Evolutionary conservation across 2,329 filamentous ascomycete species (phyloP).

Genomic region (Diatrype stigma): DNA sequence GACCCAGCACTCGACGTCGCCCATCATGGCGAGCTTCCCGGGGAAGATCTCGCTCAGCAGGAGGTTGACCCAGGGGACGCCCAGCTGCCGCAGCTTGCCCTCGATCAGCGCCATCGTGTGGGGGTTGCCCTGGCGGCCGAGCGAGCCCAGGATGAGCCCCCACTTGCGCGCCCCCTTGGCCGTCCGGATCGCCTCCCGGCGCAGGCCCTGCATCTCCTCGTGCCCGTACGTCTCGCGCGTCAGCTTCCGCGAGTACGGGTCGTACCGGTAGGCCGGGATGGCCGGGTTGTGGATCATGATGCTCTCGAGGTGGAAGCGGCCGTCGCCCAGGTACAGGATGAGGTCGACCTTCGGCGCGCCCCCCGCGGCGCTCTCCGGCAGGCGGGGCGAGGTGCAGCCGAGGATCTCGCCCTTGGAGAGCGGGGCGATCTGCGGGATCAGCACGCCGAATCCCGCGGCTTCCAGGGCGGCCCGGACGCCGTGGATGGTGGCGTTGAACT

Average conservation of each 20-base stretch:
- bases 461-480: slow-evolving; percentile 75
- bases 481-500: slow-evolving; percentile 97
- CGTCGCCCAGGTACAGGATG: slow-evolving; percentile 38
- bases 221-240: slow-evolving; percentile 92
- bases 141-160: slow-evolving; percentile 89
- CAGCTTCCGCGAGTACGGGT: slow-evolving; percentile 88
- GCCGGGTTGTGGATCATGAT: slow-evolving; percentile 98
- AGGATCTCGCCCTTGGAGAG: slow-evolving; percentile 93
- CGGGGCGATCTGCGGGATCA: slow-evolving; percentile 90
- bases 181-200: slow-evolving; percentile 69
- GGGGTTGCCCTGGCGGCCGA: slow-evolving; percentile 93
- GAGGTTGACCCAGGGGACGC: slow-evolving; percentile 79
- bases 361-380: slow-evolving; percentile 54
- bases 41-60: slow-evolving; percentile 95
- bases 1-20: slow-evolving; percentile 94
- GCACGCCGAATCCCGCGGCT: slow-evolving; percentile 75
- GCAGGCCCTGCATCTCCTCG: slow-evolving; percentile 79
- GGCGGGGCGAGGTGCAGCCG: slow-evolving; percentile 86
- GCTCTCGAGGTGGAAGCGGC: slow-evolving; percentile 72
- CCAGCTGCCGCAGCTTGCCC: slow-evolving; percentile 62
- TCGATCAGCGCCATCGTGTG: slow-evolving; percentile 88
- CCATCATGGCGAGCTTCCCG: slow-evolving; percentile 89
- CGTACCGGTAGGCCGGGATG: slow-evolving; percentile 90
- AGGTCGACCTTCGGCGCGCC: slow-evolving; percentile 57
- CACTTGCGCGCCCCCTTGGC: slow-evolving; percentile 80